These are phyloP conservation scores for Lasiodiplodia citricola DNA, from an alignment of 2,329 filamentous ascomycete species.

Conservation along the genomic window DNA sequence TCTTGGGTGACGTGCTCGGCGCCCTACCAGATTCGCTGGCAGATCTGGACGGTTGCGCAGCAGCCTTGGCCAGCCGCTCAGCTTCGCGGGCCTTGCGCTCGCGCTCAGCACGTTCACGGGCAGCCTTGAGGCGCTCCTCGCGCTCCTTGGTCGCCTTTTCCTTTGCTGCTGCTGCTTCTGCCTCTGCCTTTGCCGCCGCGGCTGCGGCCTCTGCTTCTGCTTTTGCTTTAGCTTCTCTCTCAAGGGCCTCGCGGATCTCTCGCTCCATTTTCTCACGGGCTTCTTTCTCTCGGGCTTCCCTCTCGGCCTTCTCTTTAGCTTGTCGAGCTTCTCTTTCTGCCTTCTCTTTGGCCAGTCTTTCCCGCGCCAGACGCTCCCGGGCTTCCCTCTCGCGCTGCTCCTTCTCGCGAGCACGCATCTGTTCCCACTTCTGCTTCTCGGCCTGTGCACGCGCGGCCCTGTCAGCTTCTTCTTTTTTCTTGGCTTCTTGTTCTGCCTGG, in stretches of 20 bases:
- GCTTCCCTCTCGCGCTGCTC: constrained; percentile 56
- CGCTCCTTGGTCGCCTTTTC: constrained; percentile 35
- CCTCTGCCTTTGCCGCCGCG: constrained; percentile 44
- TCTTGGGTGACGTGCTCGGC: constrained; percentile 43
- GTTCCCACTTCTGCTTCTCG: constrained; percentile 59
- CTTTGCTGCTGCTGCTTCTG: constrained; percentile 37
- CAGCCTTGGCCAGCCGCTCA: constrained; percentile 34
- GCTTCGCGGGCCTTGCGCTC: constrained; percentile 46
- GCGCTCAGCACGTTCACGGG: constrained; percentile 45
- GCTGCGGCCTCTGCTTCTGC: constrained; percentile 33
- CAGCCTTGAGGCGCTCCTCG: constrained; percentile 42
- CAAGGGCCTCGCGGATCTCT: constrained; percentile 36
- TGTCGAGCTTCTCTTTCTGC: constrained; percentile 37
- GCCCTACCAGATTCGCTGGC: constrained; percentile 28
- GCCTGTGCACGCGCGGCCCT: constrained; percentile 51
- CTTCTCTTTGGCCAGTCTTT: constrained; percentile 47
- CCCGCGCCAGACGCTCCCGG: constrained; percentile 51
- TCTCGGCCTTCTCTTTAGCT: constrained; percentile 46
- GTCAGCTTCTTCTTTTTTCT: constrained; percentile 55
- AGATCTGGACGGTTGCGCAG: constrained; percentile 28
- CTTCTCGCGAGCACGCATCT: constrained; percentile 53
- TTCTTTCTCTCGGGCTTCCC: constrained; percentile 44
- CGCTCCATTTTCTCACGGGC: constrained; percentile 48
- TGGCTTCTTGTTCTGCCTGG: constrained; percentile 12
- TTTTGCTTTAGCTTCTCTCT: constrained; percentile 31